Evolutionary conservation across 2,329 filamentous ascomycete genomes (phyloP).

Genomic region (Ilyonectria sp.): DNA sequence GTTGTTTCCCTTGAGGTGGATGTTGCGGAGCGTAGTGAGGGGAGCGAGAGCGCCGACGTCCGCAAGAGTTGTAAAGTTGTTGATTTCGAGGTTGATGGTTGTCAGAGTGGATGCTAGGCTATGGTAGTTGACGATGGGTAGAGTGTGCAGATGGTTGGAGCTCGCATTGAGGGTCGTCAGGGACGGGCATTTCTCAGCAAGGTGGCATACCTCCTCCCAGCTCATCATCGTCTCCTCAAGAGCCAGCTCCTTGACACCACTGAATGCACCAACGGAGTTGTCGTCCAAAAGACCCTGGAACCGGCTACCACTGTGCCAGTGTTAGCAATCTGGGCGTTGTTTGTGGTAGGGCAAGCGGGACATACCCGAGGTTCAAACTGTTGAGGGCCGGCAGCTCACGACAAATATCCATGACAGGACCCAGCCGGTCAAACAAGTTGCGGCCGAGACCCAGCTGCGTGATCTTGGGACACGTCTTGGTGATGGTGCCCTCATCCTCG

Average conservation of each 20-base stretch:
- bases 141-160: conserved; percentile 69
- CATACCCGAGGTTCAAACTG: conserved; percentile 80
- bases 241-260: conserved; percentile 71
- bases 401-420: conserved; percentile 80
- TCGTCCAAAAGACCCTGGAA: conserved; percentile 64
- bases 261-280: conserved; percentile 58
- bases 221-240: conserved; percentile 77
- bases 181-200: conserved; percentile 68
- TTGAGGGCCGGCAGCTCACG: conserved; percentile 76
- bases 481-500: conserved; percentile 56
- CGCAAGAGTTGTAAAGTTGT: conserved; percentile 73
- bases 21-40: conserved; percentile 68
- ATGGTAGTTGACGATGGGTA: conserved; percentile 60
- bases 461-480: conserved; percentile 75
- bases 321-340: conserved; percentile 35
- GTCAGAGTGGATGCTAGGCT: conserved; percentile 68
- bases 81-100: conserved; percentile 80
- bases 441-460: conserved; percentile 87
- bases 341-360: conserved; percentile 15
- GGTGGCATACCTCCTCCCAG: conserved; percentile 74
- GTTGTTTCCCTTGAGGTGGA: conserved; percentile 84
- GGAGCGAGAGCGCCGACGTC: conserved; percentile 69
- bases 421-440: conserved; percentile 81
- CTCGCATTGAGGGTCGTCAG: conserved; percentile 68
- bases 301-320: conserved; percentile 77